Evolutionary conservation across 2,329 filamentous ascomycete species (phyloP).

Genomic region (Fusarium sp.): DNA sequence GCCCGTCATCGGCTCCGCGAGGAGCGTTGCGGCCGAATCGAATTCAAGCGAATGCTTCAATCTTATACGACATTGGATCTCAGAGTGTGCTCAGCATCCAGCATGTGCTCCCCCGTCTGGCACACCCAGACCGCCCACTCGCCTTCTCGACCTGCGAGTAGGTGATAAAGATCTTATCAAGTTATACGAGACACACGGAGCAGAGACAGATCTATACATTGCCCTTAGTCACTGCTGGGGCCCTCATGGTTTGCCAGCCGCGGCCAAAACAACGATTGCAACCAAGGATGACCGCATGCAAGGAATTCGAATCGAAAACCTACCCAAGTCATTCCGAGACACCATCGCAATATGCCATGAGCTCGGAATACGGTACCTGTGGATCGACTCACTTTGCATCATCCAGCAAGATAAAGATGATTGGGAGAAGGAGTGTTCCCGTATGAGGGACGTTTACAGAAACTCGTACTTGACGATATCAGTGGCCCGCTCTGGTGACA

Average conservation of each 20-base stretch:
- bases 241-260: not conserved
- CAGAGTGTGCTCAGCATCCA: not conserved
- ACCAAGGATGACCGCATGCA: not conserved
- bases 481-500: not conserved
- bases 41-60: not conserved
- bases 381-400: not conserved
- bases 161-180: not conserved
- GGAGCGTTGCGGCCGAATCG: not conserved
- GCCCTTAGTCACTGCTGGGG: not conserved
- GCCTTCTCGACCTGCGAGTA: not conserved
- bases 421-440: not conserved
- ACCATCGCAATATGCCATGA: not conserved
- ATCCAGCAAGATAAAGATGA: not conserved
- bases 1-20: not conserved
- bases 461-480: not conserved
- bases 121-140: not conserved
- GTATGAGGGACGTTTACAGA: not conserved
- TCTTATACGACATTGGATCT: not conserved
- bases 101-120: not conserved
- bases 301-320: not conserved
- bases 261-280: not conserved
- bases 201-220: not conserved
- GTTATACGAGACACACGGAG: not conserved
- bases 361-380: not conserved
- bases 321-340: not conserved